Conservation (phyloP, 2,329 filamentous ascomycete species). For the Paecilomyces sp. region DNA sequence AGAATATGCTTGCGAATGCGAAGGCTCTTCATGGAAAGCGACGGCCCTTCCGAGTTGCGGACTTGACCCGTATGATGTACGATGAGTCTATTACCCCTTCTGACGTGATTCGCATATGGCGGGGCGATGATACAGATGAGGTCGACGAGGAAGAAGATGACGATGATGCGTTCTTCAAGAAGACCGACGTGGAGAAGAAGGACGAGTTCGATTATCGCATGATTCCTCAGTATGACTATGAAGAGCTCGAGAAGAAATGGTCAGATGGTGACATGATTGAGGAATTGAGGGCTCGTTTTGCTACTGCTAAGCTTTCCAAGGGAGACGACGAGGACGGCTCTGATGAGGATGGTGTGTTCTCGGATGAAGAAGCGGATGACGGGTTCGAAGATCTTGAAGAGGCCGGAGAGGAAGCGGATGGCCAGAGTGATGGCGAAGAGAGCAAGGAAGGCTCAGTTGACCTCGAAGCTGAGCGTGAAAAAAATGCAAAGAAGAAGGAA, state of each 20-base stretch:
- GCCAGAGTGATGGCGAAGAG: slow-evolving; percentile 43
- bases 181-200: slow-evolving; percentile 43
- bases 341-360: slow-evolving; percentile 42
- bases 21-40: slow-evolving; percentile 62
- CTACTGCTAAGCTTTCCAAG: slow-evolving; percentile 57
- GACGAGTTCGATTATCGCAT: slow-evolving; percentile 63
- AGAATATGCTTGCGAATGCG: slow-evolving; percentile 72
- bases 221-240: slow-evolving; percentile 73
- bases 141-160: slow-evolving; percentile 55
- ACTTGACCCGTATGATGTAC: slow-evolving; percentile 84
- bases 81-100: slow-evolving; percentile 68
- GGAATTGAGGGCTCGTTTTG: slow-evolving; percentile 65
- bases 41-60: slow-evolving; percentile 67
- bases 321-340: slow-evolving; percentile 47
- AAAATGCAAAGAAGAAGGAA: slow-evolving; percentile 86
- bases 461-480: slow-evolving; percentile 82
- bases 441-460: slow-evolving; percentile 30
- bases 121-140: slow-evolving; percentile 59
- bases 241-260: slow-evolving; percentile 79
- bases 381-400: slow-evolving; percentile 75
- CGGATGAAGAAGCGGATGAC: slow-evolving; percentile 62
- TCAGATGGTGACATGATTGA: slow-evolving; percentile 71
- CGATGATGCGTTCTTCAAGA: slow-evolving; percentile 59
- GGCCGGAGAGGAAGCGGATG: slow-evolving; percentile 54
- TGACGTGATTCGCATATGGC: slow-evolving; percentile 74